Evolutionary conservation across 1,284 basidiomycete genomes (phyloP).

Genomic region (Leccinum griseonigrum): DNA sequence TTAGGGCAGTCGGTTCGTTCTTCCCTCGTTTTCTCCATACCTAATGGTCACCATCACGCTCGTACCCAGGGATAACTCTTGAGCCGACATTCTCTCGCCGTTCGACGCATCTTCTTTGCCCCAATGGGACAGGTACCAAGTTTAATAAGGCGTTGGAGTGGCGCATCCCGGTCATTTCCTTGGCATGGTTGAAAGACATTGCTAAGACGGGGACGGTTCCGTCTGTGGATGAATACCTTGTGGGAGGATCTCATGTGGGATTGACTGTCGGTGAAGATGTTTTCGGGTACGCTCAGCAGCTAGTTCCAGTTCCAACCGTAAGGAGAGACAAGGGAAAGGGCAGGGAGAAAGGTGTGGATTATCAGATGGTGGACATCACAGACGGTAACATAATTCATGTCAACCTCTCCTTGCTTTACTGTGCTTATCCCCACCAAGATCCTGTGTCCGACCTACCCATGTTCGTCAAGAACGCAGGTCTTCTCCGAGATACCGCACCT

Average conservation of each 20-base stretch:
- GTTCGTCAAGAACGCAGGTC: conserved; percentile 20
- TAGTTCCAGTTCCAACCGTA: neutral
- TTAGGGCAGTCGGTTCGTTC: conserved; percentile 59
- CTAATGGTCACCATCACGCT: neutral
- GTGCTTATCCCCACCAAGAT: neutral
- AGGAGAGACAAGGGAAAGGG: conserved; percentile 26
- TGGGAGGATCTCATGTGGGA: conserved; percentile 10
- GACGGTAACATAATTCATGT: conserved; percentile 24
- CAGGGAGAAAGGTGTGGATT: conserved; percentile 27
- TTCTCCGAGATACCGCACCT: conserved; percentile 18
- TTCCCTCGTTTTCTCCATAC: neutral
- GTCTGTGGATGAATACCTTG: conserved; percentile 14
- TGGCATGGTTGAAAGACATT: conserved; percentile 61
- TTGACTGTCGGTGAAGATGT: neutral
- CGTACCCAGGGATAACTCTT: conserved; percentile 48
- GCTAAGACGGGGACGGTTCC: conserved; percentile 47
- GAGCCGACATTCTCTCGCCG: conserved; percentile 57
- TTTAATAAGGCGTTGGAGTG: conserved; percentile 70
- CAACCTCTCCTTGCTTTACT: neutral
- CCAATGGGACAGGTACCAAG: conserved; percentile 62
- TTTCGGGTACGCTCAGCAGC: neutral
- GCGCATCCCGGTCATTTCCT: conserved; percentile 58
- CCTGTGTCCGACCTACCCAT: conserved; percentile 9
- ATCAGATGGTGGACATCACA: conserved; percentile 37
- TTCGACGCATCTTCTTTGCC: conserved; percentile 73